phyloP scores from a whole-genome alignment of 2,329 filamentous ascomycete species.

The Coniochaeta sp. region DNA sequence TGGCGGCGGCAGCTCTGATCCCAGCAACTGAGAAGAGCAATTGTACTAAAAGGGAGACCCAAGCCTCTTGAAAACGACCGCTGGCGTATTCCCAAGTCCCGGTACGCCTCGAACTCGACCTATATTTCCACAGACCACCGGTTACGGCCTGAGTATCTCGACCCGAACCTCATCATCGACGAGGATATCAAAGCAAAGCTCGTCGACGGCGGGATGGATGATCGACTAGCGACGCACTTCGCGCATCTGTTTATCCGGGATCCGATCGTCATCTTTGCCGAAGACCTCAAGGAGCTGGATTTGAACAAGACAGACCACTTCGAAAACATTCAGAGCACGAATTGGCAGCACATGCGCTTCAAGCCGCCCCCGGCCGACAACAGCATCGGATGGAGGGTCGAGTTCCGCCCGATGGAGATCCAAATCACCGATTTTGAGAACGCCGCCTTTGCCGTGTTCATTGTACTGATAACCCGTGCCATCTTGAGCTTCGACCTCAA shows the following conservation, averaged over 20 bases:
- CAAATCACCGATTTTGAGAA: conserved; percentile 99
- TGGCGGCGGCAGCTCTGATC: background rate
- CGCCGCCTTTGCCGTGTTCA: conserved; percentile 93
- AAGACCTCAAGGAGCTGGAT: conserved; percentile 82
- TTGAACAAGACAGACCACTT: conserved; percentile 90
- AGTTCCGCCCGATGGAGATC: conserved; percentile 98
- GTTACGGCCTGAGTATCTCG: conserved; percentile 80
- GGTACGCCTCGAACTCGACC: conserved; percentile 97
- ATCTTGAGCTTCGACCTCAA: conserved; percentile 93
- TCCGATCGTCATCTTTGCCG: conserved; percentile 88
- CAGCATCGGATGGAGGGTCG: conserved; percentile 93
- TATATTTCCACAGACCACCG: conserved; percentile 90
- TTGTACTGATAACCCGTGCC: conserved; percentile 88
- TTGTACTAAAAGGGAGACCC: background rate
- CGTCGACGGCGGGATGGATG: conserved; percentile 90
- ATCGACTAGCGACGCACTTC: conserved; percentile 88
- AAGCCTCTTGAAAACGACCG: conserved; percentile 77
- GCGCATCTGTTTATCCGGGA: conserved; percentile 97
- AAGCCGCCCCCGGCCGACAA: conserved; percentile 89
- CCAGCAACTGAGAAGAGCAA: no score
- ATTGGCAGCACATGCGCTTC: conserved; percentile 99
- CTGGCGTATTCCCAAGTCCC: conserved; percentile 92
- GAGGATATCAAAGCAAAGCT: conserved; percentile 75
- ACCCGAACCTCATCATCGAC: conserved; percentile 82
- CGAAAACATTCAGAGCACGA: conserved; percentile 93